phyloP scores from a whole-genome alignment of 257 asterid species.

The Ajuga chamaepitys region DNA sequence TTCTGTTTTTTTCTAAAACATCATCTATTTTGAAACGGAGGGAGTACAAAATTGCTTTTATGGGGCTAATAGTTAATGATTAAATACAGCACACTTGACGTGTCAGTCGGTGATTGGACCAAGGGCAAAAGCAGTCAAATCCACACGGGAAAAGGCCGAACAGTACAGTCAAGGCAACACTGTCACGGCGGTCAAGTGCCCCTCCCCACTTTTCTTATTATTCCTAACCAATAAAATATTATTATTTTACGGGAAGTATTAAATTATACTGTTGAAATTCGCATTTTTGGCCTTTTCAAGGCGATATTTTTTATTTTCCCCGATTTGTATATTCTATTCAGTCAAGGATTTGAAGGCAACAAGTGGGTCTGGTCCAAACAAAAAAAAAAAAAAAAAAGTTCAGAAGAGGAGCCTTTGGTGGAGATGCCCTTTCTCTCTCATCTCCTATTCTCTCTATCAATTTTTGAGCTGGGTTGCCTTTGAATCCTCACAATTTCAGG shows the following conservation, averaged over 20 bases:
- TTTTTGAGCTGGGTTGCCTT: conserved; percentile 12
- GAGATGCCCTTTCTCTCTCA: conserved; percentile 41
- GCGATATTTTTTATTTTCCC: conserved; percentile 10
- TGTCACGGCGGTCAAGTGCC: conserved; percentile 35
- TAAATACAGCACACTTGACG: not conserved
- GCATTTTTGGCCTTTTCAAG: conserved; percentile 34
- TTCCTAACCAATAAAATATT: not conserved
- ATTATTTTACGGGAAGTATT: conserved; percentile 4
- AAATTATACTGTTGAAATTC: conserved; percentile 24
- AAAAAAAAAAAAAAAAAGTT: conserved; percentile 14
- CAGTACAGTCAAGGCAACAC: conserved; percentile 35
- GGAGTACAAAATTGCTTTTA: no score
- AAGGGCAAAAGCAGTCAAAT: conserved; percentile 27
- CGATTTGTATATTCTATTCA: conserved; percentile 13
- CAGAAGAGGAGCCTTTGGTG: conserved; percentile 17
- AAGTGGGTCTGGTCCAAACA: conserved; percentile 22
- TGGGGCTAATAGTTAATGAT: not conserved
- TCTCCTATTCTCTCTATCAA: conserved; percentile 10
- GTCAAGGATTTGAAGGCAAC: conserved; percentile 15
- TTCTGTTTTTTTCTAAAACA: no score
- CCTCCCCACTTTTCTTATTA: conserved; percentile 17
- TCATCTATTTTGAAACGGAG: no score
- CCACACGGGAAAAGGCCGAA: conserved; percentile 27
- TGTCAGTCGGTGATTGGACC: conserved; percentile 14
- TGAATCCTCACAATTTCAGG: conserved; percentile 21